Conservation (phyloP, 1,284 basidiomycete genomes). For the Apiotrichum porosum region DNA sequence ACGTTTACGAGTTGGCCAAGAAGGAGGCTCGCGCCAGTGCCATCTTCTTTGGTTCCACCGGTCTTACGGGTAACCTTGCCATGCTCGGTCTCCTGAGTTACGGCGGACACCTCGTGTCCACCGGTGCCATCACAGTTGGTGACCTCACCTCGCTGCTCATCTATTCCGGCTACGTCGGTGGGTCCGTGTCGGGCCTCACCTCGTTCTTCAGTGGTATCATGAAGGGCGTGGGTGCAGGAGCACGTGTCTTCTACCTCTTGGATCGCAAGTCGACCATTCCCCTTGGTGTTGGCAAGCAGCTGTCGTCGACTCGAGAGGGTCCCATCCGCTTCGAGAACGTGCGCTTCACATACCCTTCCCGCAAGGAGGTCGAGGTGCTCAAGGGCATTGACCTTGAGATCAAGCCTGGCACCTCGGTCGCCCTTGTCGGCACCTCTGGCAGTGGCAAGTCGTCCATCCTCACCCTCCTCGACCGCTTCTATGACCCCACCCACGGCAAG, state of each 20-base stretch:
- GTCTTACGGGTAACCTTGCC: slow-evolving; percentile 92
- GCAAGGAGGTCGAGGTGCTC: slow-evolving; percentile 70
- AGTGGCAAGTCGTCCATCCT: slow-evolving; percentile 90
- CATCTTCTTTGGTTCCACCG: slow-evolving; percentile 87
- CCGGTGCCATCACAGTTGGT: slow-evolving; percentile 81
- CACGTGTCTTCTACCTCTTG: slow-evolving; percentile 86
- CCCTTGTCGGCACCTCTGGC: slow-evolving; percentile 85
- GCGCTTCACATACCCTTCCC: slow-evolving; percentile 78
- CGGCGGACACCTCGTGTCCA: slow-evolving; percentile 84
- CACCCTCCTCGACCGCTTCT: slow-evolving; percentile 81
- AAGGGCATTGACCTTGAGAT: slow-evolving; percentile 73
- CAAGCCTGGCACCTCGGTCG: slow-evolving; percentile 76
- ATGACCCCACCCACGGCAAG: slow-evolving; percentile 78
- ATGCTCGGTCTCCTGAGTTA: slow-evolving; percentile 85
- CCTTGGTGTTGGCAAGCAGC: slow-evolving; percentile 57
- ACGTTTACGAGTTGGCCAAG: slow-evolving; percentile 70
- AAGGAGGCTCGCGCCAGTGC: slow-evolving; percentile 88
- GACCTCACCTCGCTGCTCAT: slow-evolving; percentile 85
- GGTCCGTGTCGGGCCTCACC: slow-evolving; percentile 49
- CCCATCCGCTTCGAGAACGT: slow-evolving; percentile 72
- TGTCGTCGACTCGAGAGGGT: slow-evolving; percentile 59
- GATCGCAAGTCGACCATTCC: slow-evolving; percentile 71
- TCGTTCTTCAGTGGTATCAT: slow-evolving; percentile 51
- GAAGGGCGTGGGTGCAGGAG: slow-evolving; percentile 72
- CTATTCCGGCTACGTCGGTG: slow-evolving; percentile 70